These are phyloP conservation scores for Pelargonium australe DNA, from an alignment of 441 rosid genomes.

Conservation along the genomic window DNA sequence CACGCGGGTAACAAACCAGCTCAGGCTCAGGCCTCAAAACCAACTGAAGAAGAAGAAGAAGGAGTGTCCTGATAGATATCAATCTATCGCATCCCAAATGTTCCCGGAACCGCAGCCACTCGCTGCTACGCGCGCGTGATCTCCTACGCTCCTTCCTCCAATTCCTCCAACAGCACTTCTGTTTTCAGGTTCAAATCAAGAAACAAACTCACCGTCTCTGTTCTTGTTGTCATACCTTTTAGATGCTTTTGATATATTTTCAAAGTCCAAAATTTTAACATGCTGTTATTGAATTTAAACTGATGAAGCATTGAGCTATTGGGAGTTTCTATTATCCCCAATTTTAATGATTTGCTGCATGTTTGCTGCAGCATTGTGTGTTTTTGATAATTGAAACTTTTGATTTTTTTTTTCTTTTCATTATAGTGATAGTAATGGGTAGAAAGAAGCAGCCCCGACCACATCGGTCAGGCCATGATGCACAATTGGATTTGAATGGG, in stretches of 20 bases:
- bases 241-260: not conserved
- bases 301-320: not conserved
- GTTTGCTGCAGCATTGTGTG: constrained; percentile 12
- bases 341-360: not conserved
- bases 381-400: not conserved
- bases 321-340: not conserved
- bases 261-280: not conserved
- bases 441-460: constrained; percentile 83
- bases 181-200: constrained; percentile 23
- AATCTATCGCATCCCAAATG: not conserved
- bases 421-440: constrained; percentile 55
- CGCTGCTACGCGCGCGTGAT: constrained; percentile 25
- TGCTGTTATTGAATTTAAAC: not conserved
- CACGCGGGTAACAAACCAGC: constrained; percentile 6
- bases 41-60: not conserved
- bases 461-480: constrained; percentile 50
- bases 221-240: not conserved
- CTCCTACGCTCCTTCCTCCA: constrained; percentile 17
- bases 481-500: constrained; percentile 3
- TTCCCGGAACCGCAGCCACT: not conserved
- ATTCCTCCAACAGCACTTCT: constrained; percentile 2
- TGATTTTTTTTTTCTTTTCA: constrained; percentile 12
- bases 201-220: not conserved
- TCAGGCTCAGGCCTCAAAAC: not conserved
- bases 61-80: not conserved